Conservation (phyloP, 768 basidiomycete genomes). For the Goffeauzyma gilvescens region DNA sequence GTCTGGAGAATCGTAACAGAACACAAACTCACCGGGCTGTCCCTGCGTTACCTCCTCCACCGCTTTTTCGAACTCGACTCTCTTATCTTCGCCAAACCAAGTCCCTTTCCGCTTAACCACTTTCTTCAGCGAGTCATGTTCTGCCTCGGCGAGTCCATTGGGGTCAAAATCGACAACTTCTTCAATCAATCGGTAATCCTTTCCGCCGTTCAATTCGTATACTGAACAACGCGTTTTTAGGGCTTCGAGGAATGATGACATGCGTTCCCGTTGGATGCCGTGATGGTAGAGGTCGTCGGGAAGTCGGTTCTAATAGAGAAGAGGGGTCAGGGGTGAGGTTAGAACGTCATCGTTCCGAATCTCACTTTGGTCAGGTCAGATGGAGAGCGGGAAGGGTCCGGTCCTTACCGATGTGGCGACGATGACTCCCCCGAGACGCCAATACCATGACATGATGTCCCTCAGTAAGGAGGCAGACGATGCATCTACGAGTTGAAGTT, state of each 20-base stretch:
- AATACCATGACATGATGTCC: slow-evolving; percentile 44
- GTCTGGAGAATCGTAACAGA: no score
- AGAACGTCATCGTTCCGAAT: neutral
- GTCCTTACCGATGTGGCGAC: slow-evolving; percentile 32
- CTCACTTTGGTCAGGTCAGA: no score
- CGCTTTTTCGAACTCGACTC: slow-evolving; percentile 13
- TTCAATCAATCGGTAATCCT: slow-evolving; percentile 38
- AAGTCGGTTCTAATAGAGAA: slow-evolving; percentile 36
- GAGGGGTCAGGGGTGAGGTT: neutral
- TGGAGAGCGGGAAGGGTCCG: neutral
- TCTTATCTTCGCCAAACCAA: slow-evolving; percentile 15
- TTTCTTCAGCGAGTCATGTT: no score
- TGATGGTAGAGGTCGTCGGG: slow-evolving; percentile 43
- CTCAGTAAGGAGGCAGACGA: slow-evolving; percentile 37
- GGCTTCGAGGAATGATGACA: slow-evolving; percentile 43
- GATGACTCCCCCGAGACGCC: slow-evolving; percentile 45
- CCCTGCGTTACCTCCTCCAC: slow-evolving; percentile 12
- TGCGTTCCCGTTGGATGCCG: slow-evolving; percentile 42
- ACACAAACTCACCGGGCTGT: slow-evolving; percentile 1
- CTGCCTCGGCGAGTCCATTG: no score
- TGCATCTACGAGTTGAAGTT: slow-evolving; percentile 45
- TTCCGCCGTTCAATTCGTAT: slow-evolving; percentile 35
- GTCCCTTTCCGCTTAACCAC: neutral
- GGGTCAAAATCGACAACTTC: no score
- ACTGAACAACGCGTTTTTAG: slow-evolving; percentile 41